These are phyloP conservation scores for Phlebiopsis flavidoalba DNA, from an alignment of 768 basidiomycete species.

Conservation along the genomic window DNA sequence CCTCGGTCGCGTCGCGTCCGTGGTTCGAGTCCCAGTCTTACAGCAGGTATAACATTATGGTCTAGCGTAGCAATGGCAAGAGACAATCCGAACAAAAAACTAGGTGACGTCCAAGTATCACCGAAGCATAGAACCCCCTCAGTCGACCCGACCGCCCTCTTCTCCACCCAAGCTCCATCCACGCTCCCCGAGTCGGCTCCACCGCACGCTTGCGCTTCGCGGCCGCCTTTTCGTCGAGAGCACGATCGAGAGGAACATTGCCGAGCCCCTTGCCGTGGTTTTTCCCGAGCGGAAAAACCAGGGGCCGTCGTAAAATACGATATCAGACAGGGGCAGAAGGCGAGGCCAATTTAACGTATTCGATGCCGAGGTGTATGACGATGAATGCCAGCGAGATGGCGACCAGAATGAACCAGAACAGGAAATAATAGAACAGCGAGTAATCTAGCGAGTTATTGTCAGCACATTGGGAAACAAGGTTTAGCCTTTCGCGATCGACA, in stretches of 20 bases:
- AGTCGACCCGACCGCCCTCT: conserved; percentile 79
- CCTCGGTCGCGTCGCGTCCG: neutral
- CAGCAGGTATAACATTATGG: neutral
- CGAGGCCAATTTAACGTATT: conserved; percentile 95
- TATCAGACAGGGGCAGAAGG: conserved; percentile 70
- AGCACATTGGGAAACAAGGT: conserved; percentile 1
- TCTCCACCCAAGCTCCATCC: conserved; percentile 78
- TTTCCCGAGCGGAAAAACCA: conserved; percentile 74
- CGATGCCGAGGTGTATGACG: conserved; percentile 78
- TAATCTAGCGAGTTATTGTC: conserved; percentile 49
- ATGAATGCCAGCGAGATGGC: conserved; percentile 66
- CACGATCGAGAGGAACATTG: conserved; percentile 29
- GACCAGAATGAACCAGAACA: conserved; percentile 72
- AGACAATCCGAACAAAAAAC: neutral
- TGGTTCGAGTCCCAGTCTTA: neutral
- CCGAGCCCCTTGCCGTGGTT: conserved; percentile 72
- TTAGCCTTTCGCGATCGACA: neutral
- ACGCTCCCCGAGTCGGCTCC: conserved; percentile 52
- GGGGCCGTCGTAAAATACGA: conserved; percentile 87
- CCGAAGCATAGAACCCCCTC: neutral
- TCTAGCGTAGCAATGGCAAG: neutral
- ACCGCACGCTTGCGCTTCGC: conserved; percentile 30
- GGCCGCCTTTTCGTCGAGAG: conserved; percentile 29
- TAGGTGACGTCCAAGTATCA: neutral
- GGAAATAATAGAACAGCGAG: conserved; percentile 78